A percentile compares a stretch with the other conserved stretches of the same genome.
phyloP scores from a whole-genome alignment of 306 rosid genomes.

The Pyrus communis region DNA sequence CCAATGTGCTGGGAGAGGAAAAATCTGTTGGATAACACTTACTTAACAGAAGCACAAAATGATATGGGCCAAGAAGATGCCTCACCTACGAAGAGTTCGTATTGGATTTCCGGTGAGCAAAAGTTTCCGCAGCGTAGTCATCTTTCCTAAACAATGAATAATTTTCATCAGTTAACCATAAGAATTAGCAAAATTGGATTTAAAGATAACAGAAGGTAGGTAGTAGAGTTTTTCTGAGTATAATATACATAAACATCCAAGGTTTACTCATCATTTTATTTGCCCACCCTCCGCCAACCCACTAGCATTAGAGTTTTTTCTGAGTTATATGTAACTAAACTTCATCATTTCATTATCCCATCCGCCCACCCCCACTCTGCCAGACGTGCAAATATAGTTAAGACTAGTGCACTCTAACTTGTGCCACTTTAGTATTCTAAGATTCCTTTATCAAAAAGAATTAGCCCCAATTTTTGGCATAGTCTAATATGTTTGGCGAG shows the following conservation, averaged over 20 bases:
- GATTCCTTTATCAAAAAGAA: background rate
- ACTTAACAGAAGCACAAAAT: slow-evolving; percentile 2
- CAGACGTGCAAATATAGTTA: background rate
- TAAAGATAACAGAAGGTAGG: background rate
- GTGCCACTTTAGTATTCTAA: background rate
- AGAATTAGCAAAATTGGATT: background rate
- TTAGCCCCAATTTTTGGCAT: background rate
- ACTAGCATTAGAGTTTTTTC: background rate
- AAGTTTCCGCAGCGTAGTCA: slow-evolving; percentile 86
- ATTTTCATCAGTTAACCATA: slow-evolving; percentile 12
- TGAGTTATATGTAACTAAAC: background rate
- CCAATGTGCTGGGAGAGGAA: slow-evolving; percentile 62
- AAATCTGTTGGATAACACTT: slow-evolving; percentile 13
- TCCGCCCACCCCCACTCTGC: background rate
- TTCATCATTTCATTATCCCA: background rate
- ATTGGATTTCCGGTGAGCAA: slow-evolving; percentile 76
- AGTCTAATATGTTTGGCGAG: background rate
- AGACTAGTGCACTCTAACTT: background rate
- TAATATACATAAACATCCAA: background rate
- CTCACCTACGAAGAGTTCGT: slow-evolving; percentile 83
- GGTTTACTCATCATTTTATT: background rate
- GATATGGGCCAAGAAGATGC: slow-evolving; percentile 12
- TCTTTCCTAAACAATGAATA: slow-evolving; percentile 57
- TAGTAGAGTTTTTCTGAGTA: background rate
- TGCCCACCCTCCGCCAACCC: background rate